Conservation (phyloP, 164 flowering plant species). For the Magnolia kwangsiensis region DNA sequence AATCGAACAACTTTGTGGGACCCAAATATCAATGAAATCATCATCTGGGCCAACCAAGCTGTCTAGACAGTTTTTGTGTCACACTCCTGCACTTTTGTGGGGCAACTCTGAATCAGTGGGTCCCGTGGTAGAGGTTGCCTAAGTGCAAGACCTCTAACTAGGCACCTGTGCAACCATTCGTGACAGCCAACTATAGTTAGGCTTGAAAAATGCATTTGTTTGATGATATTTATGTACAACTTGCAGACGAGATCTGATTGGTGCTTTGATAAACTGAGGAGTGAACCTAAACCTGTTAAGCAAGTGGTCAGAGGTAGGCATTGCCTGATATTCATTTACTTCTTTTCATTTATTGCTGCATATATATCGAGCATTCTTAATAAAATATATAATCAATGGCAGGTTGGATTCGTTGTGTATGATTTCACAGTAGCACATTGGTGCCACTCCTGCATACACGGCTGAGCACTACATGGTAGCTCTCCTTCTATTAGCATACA, state of each 20-base stretch:
- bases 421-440: conserved; percentile 92
- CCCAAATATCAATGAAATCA: no score
- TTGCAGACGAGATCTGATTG: conserved; percentile 87
- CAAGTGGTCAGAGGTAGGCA: conserved; percentile 94
- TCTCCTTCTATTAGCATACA: background rate
- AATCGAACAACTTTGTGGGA: no score
- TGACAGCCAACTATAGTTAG: no score
- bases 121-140: no score
- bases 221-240: conserved; percentile 32
- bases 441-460: conserved; percentile 99
- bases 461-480: conserved; percentile 94
- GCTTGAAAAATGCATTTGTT: background rate
- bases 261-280: conserved; percentile 78
- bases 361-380: background rate
- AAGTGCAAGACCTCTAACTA: no score
- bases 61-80: no score
- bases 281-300: conserved; percentile 84
- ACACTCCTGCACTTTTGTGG: no score
- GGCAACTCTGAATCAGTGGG: no score
- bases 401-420: conserved; percentile 96
- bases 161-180: no score
- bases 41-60: no score
- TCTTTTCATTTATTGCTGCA: background rate
- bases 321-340: background rate
- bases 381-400: conserved; percentile 8